Base-by-base conservation (phyloP, 805 yeast species). In the Candida koratica region DNA sequence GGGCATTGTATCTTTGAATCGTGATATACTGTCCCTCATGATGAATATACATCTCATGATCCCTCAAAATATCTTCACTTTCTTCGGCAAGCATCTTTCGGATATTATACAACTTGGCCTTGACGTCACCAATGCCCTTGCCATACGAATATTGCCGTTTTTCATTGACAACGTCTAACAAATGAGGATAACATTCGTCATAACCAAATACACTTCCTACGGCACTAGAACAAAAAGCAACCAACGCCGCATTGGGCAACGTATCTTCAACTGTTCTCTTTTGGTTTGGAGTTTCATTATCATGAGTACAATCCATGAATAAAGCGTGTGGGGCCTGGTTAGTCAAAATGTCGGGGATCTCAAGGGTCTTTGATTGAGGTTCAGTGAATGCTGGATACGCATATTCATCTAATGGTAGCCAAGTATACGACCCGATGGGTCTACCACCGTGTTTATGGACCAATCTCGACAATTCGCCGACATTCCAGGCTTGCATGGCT, bases 281-380 rank as follows among this genome's bases (percentile, higher is more conserved):
- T 48, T 90, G 94, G 28, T 71, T 73, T 2, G 97, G 95, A 14
- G 79, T 81, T 60, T 88, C 93, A 53, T 90, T 90, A 58, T 90
- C 98, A 57, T 90, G 98, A 2, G 97, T 89, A 52, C 97, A 90
- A 54, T 93, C 97, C 97, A 93, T 90, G 49, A 90, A 83, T 48
- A 93, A 67, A 0, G 97, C 96, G 61, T 88, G 97, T 4, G 95
- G 94, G n/a, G 81, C 77, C 28, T 80, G 75, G 4, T 81, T 69
- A 1, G 79, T 68, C 31, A 90, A 67, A 7, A 76, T 67, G 45
- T 71, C 71, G 2, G 94, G 90, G 32, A 84, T 71, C 41, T 77
- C 78, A 42, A 83, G 62, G 38, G 51, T 54, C 36, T 48, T 39
- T 4, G 47, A 31, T 4, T 38, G 32, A 0, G 73, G 69, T 20